phyloP scores from a whole-genome alignment of 139 green algal genomes.

The Zygnema cylindricum region DNA sequence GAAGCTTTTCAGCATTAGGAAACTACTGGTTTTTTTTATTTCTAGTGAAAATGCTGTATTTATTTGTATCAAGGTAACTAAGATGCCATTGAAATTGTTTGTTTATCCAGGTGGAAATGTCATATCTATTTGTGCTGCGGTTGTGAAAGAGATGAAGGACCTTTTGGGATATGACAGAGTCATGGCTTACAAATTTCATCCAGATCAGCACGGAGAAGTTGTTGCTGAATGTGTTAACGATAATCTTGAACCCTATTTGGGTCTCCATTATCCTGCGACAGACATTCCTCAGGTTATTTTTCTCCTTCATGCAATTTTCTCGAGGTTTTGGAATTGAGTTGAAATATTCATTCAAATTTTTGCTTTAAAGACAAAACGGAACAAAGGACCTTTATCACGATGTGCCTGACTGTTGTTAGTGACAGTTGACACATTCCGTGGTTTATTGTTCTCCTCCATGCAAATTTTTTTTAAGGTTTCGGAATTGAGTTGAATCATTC shows the following conservation, averaged over 20 bases:
- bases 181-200: conserved; percentile 61
- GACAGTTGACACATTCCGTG: too few relatives aligned
- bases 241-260: conserved; percentile 30
- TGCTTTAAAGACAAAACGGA: too few relatives aligned
- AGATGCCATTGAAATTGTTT: neutral
- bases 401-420: too few relatives aligned
- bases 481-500: too few relatives aligned
- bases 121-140: conserved; percentile 20
- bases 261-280: conserved; percentile 60
- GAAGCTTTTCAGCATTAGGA: neutral
- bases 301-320: too few relatives aligned
- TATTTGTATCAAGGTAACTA: neutral
- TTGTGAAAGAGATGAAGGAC: conserved; percentile 56
- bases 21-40: too few relatives aligned
- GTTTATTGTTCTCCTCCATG: too few relatives aligned
- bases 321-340: too few relatives aligned
- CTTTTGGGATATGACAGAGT: conserved; percentile 60
- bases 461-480: too few relatives aligned
- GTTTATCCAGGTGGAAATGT: conserved; percentile 37
- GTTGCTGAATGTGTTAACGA: conserved; percentile 39
- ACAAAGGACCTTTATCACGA: too few relatives aligned
- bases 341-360: too few relatives aligned
- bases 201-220: conserved; percentile 57
- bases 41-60: too few relatives aligned
- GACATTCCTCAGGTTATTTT: conserved; percentile 58